These are phyloP conservation scores for Gossypium turneri DNA, from an alignment of 345 rosid genomes.

Conservation along the genomic window DNA sequence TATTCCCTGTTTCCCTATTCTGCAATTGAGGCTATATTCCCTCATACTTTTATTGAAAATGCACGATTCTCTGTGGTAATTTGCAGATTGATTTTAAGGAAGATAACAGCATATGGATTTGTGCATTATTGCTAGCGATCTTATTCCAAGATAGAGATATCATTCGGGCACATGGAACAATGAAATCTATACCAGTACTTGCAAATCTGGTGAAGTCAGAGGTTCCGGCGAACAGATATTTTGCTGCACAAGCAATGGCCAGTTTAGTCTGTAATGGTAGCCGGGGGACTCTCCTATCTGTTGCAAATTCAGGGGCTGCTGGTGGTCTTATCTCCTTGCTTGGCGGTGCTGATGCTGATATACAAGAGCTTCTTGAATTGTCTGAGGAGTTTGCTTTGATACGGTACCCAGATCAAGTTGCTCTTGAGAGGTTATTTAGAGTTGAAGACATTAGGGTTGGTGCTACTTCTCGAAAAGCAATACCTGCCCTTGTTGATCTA, in stretches of 20 bases:
- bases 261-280: conserved; percentile 98
- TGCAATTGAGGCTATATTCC: not conserved
- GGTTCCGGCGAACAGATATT: conserved; percentile 80
- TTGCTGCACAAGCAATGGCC: conserved; percentile 92
- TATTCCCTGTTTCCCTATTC: not conserved
- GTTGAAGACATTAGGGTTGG: conserved; percentile 99
- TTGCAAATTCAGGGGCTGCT: conserved; percentile 96
- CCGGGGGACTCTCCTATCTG: conserved; percentile 93
- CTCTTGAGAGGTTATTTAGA: conserved; percentile 95
- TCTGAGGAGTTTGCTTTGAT: conserved; percentile 81
- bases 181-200: conserved; percentile 86
- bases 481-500: conserved; percentile 94
- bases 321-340: conserved; percentile 89
- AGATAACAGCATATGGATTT: conserved; percentile 90
- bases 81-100: conserved; percentile 78
- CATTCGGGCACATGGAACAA: conserved; percentile 77
- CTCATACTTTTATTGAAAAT: not conserved
- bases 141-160: conserved; percentile 97
- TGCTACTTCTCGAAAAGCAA: conserved; percentile 95
- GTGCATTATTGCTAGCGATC: conserved; percentile 87
- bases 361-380: conserved; percentile 72
- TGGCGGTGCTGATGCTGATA: conserved; percentile 94
- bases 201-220: conserved; percentile 92
- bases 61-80: conserved; percentile 18
- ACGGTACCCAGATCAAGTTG: conserved; percentile 92